phyloP scores from a whole-genome alignment of 352 stramenopile species.

The Thalassiosira hispida region DNA sequence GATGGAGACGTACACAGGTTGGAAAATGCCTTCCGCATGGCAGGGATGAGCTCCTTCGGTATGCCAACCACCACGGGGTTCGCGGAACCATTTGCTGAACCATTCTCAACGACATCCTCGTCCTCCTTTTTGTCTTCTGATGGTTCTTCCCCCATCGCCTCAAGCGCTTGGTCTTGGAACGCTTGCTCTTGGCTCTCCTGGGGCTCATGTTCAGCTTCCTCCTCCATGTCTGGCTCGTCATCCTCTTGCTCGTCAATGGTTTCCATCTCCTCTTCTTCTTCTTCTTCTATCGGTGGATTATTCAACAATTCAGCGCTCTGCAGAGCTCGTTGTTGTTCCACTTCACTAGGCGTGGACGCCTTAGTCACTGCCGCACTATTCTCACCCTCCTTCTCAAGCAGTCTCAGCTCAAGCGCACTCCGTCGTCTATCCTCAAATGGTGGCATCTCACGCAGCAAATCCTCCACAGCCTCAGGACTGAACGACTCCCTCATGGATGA shows the following conservation, averaged over 20 bases:
- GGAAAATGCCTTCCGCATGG: conserved; percentile 87
- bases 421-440: conserved; percentile 94
- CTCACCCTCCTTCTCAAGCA: conserved; percentile 84
- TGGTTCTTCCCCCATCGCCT: conserved; percentile 3
- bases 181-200: conserved; percentile 11
- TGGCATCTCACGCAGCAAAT: conserved; percentile 96
- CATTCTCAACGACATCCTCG: conserved; percentile 17
- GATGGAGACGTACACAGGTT: conserved; percentile 91
- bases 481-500: conserved; percentile 89
- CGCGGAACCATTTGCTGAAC: conserved; percentile 5
- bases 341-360: conserved; percentile 73
- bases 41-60: conserved; percentile 84
- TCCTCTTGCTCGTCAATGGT: conserved; percentile 49
- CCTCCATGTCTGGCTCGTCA: conserved; percentile 34
- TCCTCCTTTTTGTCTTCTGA: conserved; percentile 18
- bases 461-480: conserved; percentile 89
- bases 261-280: conserved; percentile 27
- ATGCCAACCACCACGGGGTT: conserved; percentile 70
- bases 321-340: conserved; percentile 71
- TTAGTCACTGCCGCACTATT: conserved; percentile 85
- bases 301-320: conserved; percentile 59
- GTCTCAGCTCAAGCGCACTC: conserved; percentile 86
- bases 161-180: background rate
- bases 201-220: conserved; percentile 27
- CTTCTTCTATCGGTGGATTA: conserved; percentile 22